Conservation (phyloP, 2,329 filamentous ascomycete genomes). For the Pseudonectria foliicola region DNA sequence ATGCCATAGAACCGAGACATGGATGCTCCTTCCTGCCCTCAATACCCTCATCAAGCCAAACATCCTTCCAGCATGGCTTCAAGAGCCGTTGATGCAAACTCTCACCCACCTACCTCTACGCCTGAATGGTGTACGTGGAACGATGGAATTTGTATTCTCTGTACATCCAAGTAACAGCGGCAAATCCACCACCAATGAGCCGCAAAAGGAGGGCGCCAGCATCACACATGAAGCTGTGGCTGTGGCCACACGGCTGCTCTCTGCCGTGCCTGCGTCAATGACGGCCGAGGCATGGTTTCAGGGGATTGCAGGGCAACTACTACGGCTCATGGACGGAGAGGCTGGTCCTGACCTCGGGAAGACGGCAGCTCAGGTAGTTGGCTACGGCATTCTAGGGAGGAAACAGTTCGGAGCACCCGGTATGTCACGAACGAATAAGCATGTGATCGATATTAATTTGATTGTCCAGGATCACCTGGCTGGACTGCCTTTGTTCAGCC, state of each 20-base stretch:
- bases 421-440: conserved; percentile 7
- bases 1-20: conserved; percentile 30
- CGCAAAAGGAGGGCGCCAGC: conserved; percentile 51
- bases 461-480: conserved; percentile 41
- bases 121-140: conserved; percentile 56
- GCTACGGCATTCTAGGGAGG: conserved; percentile 58
- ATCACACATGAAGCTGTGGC: conserved; percentile 63
- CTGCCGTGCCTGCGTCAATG: conserved; percentile 49
- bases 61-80: conserved; percentile 53
- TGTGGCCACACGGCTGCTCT: conserved; percentile 55
- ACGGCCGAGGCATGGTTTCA: conserved; percentile 52
- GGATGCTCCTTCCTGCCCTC: conserved; percentile 52
- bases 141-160: conserved; percentile 64
- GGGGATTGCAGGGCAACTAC: conserved; percentile 53
- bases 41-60: conserved; percentile 58
- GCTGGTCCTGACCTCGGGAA: conserved; percentile 28
- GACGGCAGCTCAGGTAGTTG: conserved; percentile 31
- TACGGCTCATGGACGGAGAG: conserved; percentile 52
- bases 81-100: conserved; percentile 45
- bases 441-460: neutral
- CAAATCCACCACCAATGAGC: conserved; percentile 29
- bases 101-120: conserved; percentile 57
- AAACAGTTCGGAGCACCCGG: conserved; percentile 58
- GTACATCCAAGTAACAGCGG: conserved; percentile 52
- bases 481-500: conserved; percentile 58